Conservation (phyloP, 306 rosid species). For the Carpinus fangiana region DNA sequence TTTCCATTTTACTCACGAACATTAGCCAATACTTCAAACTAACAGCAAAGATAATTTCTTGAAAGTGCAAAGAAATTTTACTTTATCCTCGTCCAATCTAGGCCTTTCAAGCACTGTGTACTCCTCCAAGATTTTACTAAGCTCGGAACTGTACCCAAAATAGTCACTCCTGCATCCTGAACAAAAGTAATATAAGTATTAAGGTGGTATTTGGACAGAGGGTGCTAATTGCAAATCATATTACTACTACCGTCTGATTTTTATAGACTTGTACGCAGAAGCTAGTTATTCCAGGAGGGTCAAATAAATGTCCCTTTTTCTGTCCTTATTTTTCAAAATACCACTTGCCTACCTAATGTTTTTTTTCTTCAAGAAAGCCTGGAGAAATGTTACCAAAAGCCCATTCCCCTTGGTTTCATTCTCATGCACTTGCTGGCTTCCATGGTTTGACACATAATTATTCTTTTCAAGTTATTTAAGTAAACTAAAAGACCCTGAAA, state of each 20-base stretch:
- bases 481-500: background rate
- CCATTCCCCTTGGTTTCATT: slow-evolving; percentile 5
- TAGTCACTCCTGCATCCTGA: slow-evolving; percentile 86
- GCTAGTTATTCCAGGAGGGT: background rate
- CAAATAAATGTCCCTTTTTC: background rate
- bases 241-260: background rate
- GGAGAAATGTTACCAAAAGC: background rate
- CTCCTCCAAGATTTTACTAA: slow-evolving; percentile 84
- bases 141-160: slow-evolving; percentile 95
- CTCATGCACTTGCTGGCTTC: background rate
- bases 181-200: slow-evolving; percentile 17
- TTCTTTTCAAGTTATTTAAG: slow-evolving; percentile 10
- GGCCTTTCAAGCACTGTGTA: slow-evolving; percentile 72
- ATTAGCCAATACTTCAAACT: too few relatives aligned
- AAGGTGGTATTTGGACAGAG: slow-evolving; percentile 10
- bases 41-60: background rate
- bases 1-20: too few relatives aligned
- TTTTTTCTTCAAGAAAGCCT: background rate
- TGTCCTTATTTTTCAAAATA: background rate
- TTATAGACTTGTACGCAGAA: background rate
- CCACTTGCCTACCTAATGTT: background rate
- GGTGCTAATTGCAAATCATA: background rate
- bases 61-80: slow-evolving; percentile 28
- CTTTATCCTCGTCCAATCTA: slow-evolving; percentile 90
- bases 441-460: background rate